Percentiles rank a stretch among this genome's conserved stretches.
These are phyloP conservation scores for Afroboletus lepidellus DNA, from an alignment of 1,284 basidiomycete species.

Conservation along the genomic window DNA sequence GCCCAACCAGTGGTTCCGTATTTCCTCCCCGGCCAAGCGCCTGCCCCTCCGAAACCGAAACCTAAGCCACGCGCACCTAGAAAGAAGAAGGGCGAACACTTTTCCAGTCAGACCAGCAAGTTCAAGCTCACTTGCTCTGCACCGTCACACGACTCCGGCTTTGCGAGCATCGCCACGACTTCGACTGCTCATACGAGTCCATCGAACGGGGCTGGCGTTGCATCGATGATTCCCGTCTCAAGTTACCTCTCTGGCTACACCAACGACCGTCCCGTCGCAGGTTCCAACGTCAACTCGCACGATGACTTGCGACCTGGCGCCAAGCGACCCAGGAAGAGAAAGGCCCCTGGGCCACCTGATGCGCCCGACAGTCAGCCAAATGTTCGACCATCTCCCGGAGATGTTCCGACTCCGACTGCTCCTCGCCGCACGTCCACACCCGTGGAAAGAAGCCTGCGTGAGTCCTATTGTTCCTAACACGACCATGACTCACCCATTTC, in stretches of 20 bases:
- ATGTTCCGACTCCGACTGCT: slow-evolving; percentile 2
- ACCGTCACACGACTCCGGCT: slow-evolving; percentile 25
- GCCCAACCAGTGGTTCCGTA: slow-evolving; percentile 26
- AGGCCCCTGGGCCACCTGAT: neutral
- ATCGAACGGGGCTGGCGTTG: neutral
- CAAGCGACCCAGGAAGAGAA: slow-evolving; percentile 17
- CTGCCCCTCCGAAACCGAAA: slow-evolving; percentile 28
- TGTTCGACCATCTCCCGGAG: slow-evolving; percentile 6
- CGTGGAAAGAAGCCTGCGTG: slow-evolving; percentile 12
- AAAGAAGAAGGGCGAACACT: slow-evolving; percentile 27
- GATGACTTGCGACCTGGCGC: neutral
- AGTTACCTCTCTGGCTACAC: neutral
- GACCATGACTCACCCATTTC: slow-evolving; percentile 8
- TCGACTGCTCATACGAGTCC: slow-evolving; percentile 2
- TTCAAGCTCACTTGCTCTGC: slow-evolving; percentile 27
- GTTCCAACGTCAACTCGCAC: neutral
- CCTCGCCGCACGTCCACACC: slow-evolving; percentile 34
- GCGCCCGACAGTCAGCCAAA: slow-evolving; percentile 1
- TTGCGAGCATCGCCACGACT: slow-evolving; percentile 25
- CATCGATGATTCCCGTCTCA: slow-evolving; percentile 6
- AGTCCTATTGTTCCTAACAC: neutral
- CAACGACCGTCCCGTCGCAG: slow-evolving; percentile 3
- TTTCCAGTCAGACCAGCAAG: slow-evolving; percentile 24
- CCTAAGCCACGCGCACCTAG: slow-evolving; percentile 30
- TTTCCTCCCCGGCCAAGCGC: slow-evolving; percentile 55